Base-by-base conservation (phyloP, 805 yeast species). In the Cyberlindnera xylosilytica region DNA sequence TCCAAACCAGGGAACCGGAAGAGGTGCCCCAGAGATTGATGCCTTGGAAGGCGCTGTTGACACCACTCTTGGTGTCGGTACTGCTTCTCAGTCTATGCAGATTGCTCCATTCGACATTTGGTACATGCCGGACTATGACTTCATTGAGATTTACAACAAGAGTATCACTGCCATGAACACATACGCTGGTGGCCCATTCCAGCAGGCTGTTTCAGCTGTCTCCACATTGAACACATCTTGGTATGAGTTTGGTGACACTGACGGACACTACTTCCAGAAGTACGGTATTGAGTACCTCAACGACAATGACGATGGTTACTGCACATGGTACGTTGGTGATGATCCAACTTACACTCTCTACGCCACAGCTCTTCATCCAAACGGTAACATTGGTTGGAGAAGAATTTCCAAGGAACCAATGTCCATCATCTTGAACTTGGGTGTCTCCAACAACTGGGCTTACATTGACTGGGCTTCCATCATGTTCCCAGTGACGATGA, bases 21-120 rank as follows among this genome's bases (percentile, higher is more conserved):
- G 98, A 63, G 97, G 97, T 40, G 95, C 96, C 0, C 97, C 97
- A 9, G 97, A 89, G 72, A 87, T 91, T 54, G 98, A 91, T 78
- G 79, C 82, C 34, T 62, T 91, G 39, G 98, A 91, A 75, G 97
- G 83, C 50, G 89, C 87, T 52, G 76, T 79, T 20, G 81, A 79
- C 49, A 70, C 83, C 2, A 68, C 62, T 12, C 42, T 70, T 17
- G 47, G 52, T 31, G 58, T 67, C 50, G 74, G 73, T 40, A 76
- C 83, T 33, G 97, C 90, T 1, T 87, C 97, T 4, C 99, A 91
- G 65, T 88, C 97, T 4, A 65, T 83, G 58, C 98, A 91, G 70
- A 68, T 88, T 49, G 98, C 97, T 15, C 98, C 98, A 9, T 79
- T 79, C 60, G 98, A 91, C 64, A 82, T 89, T 50, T 91, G 97